Base-by-base conservation (phyloP, 2,329 filamentous ascomycete genomes). In the Aschersonia sp. region DNA sequence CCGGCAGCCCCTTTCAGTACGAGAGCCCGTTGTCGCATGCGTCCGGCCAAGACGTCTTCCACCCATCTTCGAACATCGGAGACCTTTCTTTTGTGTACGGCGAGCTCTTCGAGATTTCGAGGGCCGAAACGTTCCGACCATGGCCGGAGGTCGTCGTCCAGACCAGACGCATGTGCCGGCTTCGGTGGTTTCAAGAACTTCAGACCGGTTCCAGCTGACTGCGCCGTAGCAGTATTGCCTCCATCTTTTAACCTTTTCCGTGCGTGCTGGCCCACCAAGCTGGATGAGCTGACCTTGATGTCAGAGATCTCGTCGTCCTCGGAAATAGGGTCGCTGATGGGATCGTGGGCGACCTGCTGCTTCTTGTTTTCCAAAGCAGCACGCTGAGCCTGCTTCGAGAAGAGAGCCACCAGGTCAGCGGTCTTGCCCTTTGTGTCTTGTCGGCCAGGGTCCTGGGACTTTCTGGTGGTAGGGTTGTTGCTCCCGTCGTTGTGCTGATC, bases 31-130 rank as follows among this genome's bases (percentile, higher is more conserved):
- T 94, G 80, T 51, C 77, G 71, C 62, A 77, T 65, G 40, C 71
- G 70, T 12, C 86, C 85, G 30, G 65, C 63, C 52, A 88, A 75
- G 20, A 88, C 85, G 58, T 82, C 78, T 43, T 85, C 78, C 35
- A 98, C 68, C 89, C 92, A 97, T 50, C 68, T 73, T 50, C 81
- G 78, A 44, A 97, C 89, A 65, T 97, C 89, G 2, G 78, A 68
- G 5, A 97, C 85, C 63, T 98, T 98, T 57, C 79, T 92, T 69
- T 94, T 96, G 64, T 98, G 89, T 20, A 98, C 91, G 0, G 85
- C 91, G 44, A 98, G 70, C 65, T 97, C 91, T 12, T 89, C 81
- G 9, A 96, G 63, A 55, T 77, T 84, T 3, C 63, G 58, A 0
- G 91, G 91, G 2, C 78, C 82, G 63, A 88, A 97, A 55, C 82